Evolutionary conservation across 768 basidiomycete genomes (phyloP).

Genomic region (Lentinula lateritia): DNA sequence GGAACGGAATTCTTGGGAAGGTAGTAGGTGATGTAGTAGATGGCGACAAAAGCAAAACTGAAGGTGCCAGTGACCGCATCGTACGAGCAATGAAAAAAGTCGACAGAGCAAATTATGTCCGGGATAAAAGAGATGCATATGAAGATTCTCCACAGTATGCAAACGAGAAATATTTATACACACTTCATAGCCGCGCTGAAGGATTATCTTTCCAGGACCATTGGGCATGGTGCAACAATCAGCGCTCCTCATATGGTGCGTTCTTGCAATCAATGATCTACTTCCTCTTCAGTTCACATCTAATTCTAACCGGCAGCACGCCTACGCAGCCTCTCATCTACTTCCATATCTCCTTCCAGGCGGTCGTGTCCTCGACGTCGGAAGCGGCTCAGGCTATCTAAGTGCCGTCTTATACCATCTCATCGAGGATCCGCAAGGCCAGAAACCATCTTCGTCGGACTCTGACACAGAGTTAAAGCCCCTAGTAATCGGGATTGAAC

Average conservation of each 20-base stretch:
- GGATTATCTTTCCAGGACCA: slow-evolving; percentile 36
- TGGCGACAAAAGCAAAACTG: not conserved
- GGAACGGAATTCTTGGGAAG: slow-evolving; percentile 42
- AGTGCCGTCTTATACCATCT: slow-evolving; percentile 78
- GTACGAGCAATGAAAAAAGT: slow-evolving; percentile 62
- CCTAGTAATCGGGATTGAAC: slow-evolving; percentile 86
- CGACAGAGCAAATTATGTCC: slow-evolving; percentile 68
- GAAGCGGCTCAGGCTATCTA: slow-evolving; percentile 85
- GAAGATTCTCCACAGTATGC: slow-evolving; percentile 72
- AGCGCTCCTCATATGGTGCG: slow-evolving; percentile 95
- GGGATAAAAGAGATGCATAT: slow-evolving; percentile 50
- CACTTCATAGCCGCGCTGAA: not conserved
- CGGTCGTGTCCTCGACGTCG: slow-evolving; percentile 80
- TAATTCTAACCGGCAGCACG: slow-evolving; percentile 51
- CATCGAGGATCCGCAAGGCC: slow-evolving; percentile 23
- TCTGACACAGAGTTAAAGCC: slow-evolving; percentile 21
- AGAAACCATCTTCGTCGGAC: slow-evolving; percentile 7
- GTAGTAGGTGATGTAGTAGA: not conserved
- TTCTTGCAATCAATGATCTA: not conserved
- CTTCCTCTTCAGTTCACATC: not conserved
- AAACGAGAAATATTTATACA: slow-evolving; percentile 3
- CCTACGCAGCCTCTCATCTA: slow-evolving; percentile 77
- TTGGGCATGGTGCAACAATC: slow-evolving; percentile 87
- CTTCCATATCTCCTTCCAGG: slow-evolving; percentile 58
- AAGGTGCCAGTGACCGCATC: not conserved